These are phyloP conservation scores for Aquilaria yunnanensis DNA, from an alignment of 345 rosid species.

Conservation along the genomic window DNA sequence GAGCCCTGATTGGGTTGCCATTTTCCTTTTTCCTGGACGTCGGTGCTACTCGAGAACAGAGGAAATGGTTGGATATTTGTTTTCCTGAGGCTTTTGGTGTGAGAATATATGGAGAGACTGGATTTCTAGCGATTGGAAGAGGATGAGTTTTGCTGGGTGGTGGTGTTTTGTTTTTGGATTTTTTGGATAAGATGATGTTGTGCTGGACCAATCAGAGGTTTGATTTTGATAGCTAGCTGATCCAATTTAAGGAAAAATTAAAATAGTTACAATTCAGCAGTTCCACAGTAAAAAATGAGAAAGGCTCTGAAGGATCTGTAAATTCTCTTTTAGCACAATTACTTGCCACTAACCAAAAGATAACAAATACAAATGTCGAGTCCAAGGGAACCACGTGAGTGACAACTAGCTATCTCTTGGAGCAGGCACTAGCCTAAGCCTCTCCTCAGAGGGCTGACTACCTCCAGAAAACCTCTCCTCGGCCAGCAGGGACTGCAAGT, in stretches of 20 bases:
- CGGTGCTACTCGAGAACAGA: background rate
- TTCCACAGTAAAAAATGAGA: too few relatives aligned
- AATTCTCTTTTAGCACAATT: too few relatives aligned
- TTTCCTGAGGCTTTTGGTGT: background rate
- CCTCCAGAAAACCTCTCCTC: constrained; percentile 54
- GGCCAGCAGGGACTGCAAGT: constrained; percentile 74
- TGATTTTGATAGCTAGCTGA: constrained; percentile 23
- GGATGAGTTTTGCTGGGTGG: constrained; percentile 19
- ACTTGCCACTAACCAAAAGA: too few relatives aligned
- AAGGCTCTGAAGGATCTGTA: too few relatives aligned
- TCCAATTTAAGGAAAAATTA: too few relatives aligned
- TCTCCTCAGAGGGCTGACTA: constrained; percentile 46
- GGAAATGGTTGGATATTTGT: too few relatives aligned
- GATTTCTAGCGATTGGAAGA: background rate
- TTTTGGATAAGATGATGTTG: constrained; percentile 43
- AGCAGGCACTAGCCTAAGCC: constrained; percentile 65
- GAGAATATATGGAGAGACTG: constrained; percentile 1
- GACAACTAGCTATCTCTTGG: constrained; percentile 41
- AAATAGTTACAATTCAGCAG: too few relatives aligned
- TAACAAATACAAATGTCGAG: too few relatives aligned
- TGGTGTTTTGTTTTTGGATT: constrained; percentile 8
- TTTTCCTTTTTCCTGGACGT: constrained; percentile 6
- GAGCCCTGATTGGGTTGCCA: constrained; percentile 73
- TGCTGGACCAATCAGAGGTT: constrained; percentile 35
- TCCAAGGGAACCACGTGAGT: background rate